phyloP scores from a whole-genome alignment of 1,284 basidiomycete genomes.

The Cutaneotrichosporon cavernicola region DNA sequence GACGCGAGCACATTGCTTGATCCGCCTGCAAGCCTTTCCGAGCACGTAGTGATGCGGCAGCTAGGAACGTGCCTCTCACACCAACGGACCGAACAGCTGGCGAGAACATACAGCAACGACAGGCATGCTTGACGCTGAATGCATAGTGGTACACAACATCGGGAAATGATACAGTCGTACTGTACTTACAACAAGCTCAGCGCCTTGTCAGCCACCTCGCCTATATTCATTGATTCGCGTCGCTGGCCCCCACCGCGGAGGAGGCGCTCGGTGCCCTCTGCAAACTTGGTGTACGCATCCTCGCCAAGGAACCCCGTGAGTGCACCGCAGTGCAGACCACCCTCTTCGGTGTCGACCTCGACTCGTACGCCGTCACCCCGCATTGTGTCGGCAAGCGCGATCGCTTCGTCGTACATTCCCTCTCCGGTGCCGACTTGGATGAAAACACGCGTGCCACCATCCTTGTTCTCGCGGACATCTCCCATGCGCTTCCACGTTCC shows the following conservation, averaged over 20 bases:
- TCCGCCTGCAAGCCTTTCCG: too few relatives aligned
- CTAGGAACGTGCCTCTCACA: too few relatives aligned
- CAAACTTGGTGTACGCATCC: conserved; percentile 1
- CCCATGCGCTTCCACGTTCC: conserved; percentile 22
- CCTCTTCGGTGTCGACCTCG: conserved; percentile 1
- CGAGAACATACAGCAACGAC: too few relatives aligned
- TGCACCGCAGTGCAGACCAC: conserved; percentile 8
- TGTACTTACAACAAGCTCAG: conserved; percentile 1
- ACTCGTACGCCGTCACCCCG: conserved; percentile 3
- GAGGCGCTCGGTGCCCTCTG: not conserved
- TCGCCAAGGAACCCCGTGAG: conserved; percentile 4
- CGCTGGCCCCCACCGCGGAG: not conserved
- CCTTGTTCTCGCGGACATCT: not conserved
- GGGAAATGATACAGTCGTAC: not conserved
- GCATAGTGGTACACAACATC: not conserved
- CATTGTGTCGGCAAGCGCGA: conserved; percentile 3
- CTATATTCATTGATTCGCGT: conserved; percentile 3
- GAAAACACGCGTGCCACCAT: conserved; percentile 2
- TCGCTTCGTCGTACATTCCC: conserved; percentile 1
- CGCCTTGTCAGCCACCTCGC: conserved; percentile 2
- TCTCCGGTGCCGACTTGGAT: conserved; percentile 1
- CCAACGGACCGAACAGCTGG: too few relatives aligned
- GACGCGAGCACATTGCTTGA: too few relatives aligned
- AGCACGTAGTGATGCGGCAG: too few relatives aligned
- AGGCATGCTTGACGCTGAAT: too few relatives aligned